Evolutionary conservation across 179 eudicot genomes (phyloP).

Genomic region (Amaranthus tricolor): DNA sequence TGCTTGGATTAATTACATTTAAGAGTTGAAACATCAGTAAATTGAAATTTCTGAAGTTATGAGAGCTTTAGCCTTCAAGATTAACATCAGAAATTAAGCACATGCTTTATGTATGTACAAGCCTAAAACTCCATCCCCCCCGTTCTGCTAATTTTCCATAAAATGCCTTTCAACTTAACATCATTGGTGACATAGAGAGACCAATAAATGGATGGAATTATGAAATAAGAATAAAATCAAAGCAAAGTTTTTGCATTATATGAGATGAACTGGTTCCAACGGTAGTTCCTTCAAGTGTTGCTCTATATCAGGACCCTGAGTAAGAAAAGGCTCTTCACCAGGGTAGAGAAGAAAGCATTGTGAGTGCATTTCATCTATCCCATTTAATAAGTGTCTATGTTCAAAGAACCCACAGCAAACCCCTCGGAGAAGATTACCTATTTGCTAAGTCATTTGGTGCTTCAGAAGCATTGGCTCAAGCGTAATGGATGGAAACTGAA

Average conservation of each 20-base stretch:
- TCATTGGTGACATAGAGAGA: background rate
- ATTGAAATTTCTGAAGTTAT: background rate
- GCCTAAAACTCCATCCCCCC: background rate
- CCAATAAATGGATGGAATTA: no score
- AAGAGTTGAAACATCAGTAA: constrained; percentile 14
- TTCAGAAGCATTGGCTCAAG: background rate
- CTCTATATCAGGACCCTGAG: no score
- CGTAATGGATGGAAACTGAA: background rate
- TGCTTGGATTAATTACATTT: constrained; percentile 33
- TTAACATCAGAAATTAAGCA: background rate
- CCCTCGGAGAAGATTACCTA: background rate
- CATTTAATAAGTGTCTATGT: no score
- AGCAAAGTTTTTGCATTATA: background rate
- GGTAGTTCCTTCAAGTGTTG: background rate
- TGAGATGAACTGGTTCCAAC: background rate
- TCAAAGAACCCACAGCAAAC: no score
- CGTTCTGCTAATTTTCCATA: background rate
- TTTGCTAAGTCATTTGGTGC: background rate
- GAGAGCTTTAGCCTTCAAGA: background rate
- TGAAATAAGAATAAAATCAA: background rate
- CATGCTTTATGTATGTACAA: background rate
- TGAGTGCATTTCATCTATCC: no score
- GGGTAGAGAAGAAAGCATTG: background rate
- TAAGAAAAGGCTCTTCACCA: background rate
- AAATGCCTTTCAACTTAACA: constrained; percentile 7